Evolutionary conservation across 2,329 filamentous ascomycete species (phyloP), one percentile per base, ranked within the genome.

Genomic region (Mollisiaceae sp.): DNA sequence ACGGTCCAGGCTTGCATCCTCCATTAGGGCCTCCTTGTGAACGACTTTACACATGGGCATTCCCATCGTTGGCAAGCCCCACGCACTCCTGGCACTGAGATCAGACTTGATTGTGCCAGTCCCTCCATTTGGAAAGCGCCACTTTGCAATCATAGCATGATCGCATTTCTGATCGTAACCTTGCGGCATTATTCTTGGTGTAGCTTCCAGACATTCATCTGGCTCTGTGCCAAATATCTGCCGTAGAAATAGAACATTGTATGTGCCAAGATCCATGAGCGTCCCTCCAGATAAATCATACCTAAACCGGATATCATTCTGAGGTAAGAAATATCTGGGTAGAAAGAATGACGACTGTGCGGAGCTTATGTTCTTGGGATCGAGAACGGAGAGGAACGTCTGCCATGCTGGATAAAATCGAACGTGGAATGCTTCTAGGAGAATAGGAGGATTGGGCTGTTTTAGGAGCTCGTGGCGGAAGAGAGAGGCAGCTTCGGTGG

Each of bases 401-500:
- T 78, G 74, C 77, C 80, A 83, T 1, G 79, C 77, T 0, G 84
- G 84, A 66, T 84, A 80, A 71, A 86, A 86, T 32, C 78, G 76
- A 65, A 78, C 78, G 70, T 86, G 84, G 64, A 83, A 81, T 2
- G 84, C 84, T 74, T 87, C 85, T 3, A 87, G 77, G 2, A 85
- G 73, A 0, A 86, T 77, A 0, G 81, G 83, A 0, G 78, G 77
- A 18, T 74, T 70, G 0, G 76, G 72, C 0, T 71, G 59, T 35
- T 67, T 65, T 54, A 81, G 69, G 15, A 78, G 65, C 0, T 78
- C 77, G 22, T 76, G 75, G 36, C 70, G 74, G 71, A 85, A 85
- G 18, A 86, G 77, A 0, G 70, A 67, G 20, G 73, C 71, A 2
- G 82, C 83, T 56, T 67, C 64, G 20, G 50, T 27, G 8, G 27